phyloP scores from a whole-genome alignment of 2,329 filamentous ascomycete genomes.

The Colletotrichum salicis region DNA sequence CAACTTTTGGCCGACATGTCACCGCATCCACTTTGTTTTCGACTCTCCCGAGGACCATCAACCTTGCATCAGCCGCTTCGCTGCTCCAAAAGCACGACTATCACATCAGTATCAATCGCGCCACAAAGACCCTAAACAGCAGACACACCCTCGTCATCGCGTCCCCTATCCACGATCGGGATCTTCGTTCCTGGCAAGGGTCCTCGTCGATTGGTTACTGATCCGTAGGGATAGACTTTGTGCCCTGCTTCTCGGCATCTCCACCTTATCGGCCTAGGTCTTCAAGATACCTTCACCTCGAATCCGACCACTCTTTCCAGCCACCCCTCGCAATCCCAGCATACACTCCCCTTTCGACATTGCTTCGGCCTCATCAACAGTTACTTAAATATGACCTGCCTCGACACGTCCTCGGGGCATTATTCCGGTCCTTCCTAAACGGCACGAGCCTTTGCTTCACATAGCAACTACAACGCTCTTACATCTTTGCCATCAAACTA shows the following conservation, averaged over 20 bases:
- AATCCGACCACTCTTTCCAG: background rate
- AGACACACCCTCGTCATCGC: constrained; percentile 20
- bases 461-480: background rate
- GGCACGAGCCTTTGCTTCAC: constrained; percentile 8
- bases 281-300: background rate
- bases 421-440: constrained; percentile 4
- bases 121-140: constrained; percentile 12
- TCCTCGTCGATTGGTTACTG: background rate
- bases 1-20: constrained; percentile 31
- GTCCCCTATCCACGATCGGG: background rate
- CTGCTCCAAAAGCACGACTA: background rate
- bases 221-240: no score
- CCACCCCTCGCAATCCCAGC: constrained; percentile 5
- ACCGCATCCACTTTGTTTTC: constrained; percentile 22
- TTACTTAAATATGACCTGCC: constrained; percentile 25
- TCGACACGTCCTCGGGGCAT: background rate
- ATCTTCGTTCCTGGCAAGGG: background rate
- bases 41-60: constrained; percentile 13
- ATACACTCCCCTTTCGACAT: background rate
- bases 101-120: constrained; percentile 17
- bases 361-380: background rate
- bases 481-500: constrained; percentile 24
- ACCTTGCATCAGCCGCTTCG: constrained; percentile 9
- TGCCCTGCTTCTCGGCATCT: constrained; percentile 26
- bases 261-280: constrained; percentile 8